Evolutionary conservation across 768 basidiomycete species (phyloP).

Genomic region (Tulasnella sp.): DNA sequence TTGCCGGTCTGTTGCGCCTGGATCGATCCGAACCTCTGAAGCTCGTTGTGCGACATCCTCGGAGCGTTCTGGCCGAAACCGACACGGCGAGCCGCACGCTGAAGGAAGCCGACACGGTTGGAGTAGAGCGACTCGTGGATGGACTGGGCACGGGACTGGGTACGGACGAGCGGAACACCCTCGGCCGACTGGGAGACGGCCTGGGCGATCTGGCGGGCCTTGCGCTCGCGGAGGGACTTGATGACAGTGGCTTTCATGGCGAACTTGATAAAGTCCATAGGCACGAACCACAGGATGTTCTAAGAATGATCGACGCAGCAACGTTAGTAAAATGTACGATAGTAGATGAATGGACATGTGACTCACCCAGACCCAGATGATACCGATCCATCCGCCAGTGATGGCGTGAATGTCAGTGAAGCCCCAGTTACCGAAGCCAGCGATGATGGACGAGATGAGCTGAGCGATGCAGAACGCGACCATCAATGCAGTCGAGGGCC

Average conservation of each 20-base stretch:
- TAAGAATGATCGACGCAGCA: conserved; percentile 29
- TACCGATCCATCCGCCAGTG: conserved; percentile 93
- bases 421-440: conserved; percentile 85
- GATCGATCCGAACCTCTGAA: conserved; percentile 76
- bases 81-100: conserved; percentile 76
- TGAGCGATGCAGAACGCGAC: conserved; percentile 88
- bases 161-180: conserved; percentile 68
- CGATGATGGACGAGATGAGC: conserved; percentile 90
- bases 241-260: conserved; percentile 91
- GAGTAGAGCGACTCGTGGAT: conserved; percentile 89
- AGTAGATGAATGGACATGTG: background rate
- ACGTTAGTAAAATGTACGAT: conserved; percentile 17
- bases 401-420: conserved; percentile 75
- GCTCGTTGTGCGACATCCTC: conserved; percentile 63
- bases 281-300: conserved; percentile 95
- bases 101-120: conserved; percentile 90
- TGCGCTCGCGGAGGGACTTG: conserved; percentile 63
- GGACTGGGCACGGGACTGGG: conserved; percentile 79
- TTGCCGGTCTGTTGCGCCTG: conserved; percentile 66
- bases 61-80: conserved; percentile 63
- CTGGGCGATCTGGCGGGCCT: conserved; percentile 34
- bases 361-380: conserved; percentile 91
- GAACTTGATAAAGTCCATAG: conserved; percentile 93
- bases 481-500: conserved; percentile 81
- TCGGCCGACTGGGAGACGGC: conserved; percentile 27